Base-by-base conservation (phyloP, 2,329 filamentous ascomycete species). In the Monosporascus cannonballus region DNA sequence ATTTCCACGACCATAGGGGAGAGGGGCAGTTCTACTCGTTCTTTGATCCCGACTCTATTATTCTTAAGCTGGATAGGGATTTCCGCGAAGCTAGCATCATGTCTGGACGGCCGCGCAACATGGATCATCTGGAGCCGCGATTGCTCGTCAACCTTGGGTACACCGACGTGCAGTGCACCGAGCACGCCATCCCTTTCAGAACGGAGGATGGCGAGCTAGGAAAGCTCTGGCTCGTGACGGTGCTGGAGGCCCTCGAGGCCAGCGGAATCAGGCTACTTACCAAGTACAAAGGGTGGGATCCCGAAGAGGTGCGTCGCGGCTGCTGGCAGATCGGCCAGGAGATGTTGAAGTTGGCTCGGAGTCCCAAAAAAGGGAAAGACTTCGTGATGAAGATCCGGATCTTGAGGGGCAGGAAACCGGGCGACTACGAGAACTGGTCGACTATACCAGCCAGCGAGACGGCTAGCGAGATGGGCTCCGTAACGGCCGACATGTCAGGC, bases 201-300 rank as follows among this genome's bases (percentile, higher is more conserved):
- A 69, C 66, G 24, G 65, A 68, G 39, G 73, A 75, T 49, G 73
- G 75, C 48, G 72, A 71, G 7, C 74, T 75, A 3, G 77, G 78
- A 41, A 79, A 78, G 56, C 73, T 81, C 48, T 81, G 77, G 77
- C 68, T 81, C 34, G 73, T 81, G 24, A 71, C 73, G 2, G 72
- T 76, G 53, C 66, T 81, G 34, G 77, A 80, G 51, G 73, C 73
- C 3, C 61, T 80, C 30, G 79, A 82, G 62, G 72, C 78, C 11
- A 63, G 68, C 34, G 73, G 69, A 41, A 62, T 83, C 56, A 72
- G 80, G 36, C 69, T 77, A 11, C 69, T 83, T 52, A 83, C 78
- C 1, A 74, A 73, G 56, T 69, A 79, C 47, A 74, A 80, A 68
- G 76, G 69, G 7, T 83, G 79, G 78, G 72, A 76, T 22, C 66